These are phyloP conservation scores for Penicillium olsonii DNA, from an alignment of 2,329 filamentous ascomycete genomes.

Conservation along the genomic window DNA sequence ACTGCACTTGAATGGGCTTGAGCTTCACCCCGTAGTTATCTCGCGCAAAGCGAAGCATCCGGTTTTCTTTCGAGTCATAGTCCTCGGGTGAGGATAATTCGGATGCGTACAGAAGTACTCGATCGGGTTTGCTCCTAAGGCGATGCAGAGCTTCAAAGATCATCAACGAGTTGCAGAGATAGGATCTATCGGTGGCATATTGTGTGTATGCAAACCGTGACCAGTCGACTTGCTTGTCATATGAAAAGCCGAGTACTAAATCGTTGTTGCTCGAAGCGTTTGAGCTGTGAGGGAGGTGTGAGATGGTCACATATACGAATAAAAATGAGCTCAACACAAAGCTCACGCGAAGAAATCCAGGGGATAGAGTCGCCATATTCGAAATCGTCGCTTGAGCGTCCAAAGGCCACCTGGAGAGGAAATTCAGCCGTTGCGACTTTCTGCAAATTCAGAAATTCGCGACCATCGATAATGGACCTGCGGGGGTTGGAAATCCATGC, in stretches of 20 bases:
- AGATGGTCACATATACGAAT: neutral
- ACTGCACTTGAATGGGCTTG: constrained; percentile 39
- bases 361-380: neutral
- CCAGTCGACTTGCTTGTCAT: constrained; percentile 21
- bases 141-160: constrained; percentile 31
- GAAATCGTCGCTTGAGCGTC: neutral
- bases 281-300: neutral
- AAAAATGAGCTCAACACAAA: neutral
- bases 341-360: neutral
- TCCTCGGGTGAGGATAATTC: neutral
- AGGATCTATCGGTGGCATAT: constrained; percentile 30
- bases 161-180: constrained; percentile 39
- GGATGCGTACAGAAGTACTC: constrained; percentile 7
- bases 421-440: too few species aligned
- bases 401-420: too few species aligned
- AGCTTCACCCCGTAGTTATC: constrained; percentile 51
- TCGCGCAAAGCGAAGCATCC: constrained; percentile 48
- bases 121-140: constrained; percentile 29
- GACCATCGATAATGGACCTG: neutral
- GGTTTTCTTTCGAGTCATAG: constrained; percentile 33
- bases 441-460: neutral
- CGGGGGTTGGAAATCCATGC: neutral
- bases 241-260: neutral
- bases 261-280: constrained; percentile 1
- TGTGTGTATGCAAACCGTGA: constrained; percentile 33